Conservation (phyloP, 2,329 filamentous ascomycete genomes). For the Purpureocillium lavendulum region DNA sequence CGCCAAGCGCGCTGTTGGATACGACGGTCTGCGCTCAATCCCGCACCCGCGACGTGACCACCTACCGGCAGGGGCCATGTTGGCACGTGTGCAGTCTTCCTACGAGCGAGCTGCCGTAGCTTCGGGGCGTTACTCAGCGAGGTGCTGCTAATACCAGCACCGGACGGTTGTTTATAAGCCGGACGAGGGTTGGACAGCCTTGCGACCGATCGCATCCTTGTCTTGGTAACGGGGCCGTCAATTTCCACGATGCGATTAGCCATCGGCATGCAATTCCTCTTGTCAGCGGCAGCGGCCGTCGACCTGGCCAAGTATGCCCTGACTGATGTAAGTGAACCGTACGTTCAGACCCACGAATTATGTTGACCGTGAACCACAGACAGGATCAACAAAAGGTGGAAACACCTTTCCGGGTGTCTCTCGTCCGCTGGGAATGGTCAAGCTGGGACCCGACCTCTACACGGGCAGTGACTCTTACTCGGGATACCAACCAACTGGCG, state of each 20-base stretch:
- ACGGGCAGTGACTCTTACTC: constrained; percentile 43
- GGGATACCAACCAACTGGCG: constrained; percentile 40
- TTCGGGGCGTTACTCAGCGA: too few relatives aligned
- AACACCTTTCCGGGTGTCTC: constrained; percentile 44
- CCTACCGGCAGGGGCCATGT: too few relatives aligned
- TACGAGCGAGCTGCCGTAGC: background rate
- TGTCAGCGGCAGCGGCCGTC: background rate
- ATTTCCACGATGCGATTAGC: background rate
- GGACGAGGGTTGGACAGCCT: too few relatives aligned
- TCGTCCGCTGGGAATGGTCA: constrained; percentile 38
- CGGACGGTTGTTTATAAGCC: too few relatives aligned
- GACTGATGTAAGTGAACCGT: constrained; percentile 20
- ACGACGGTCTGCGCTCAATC: too few relatives aligned
- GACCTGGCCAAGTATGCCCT: constrained; percentile 25
- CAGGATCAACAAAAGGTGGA: constrained; percentile 34
- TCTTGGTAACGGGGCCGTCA: too few relatives aligned
- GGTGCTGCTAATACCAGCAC: too few relatives aligned
- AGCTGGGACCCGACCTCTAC: constrained; percentile 41
- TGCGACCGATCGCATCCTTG: too few relatives aligned
- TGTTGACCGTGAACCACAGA: constrained; percentile 18
- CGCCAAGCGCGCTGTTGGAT: too few relatives aligned
- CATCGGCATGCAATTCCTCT: background rate
- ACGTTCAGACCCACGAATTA: too few relatives aligned
- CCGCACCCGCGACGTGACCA: too few relatives aligned
- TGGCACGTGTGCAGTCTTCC: background rate